Evolutionary conservation across 768 basidiomycete species (phyloP).

Genomic region (Amanita molliuscula): DNA sequence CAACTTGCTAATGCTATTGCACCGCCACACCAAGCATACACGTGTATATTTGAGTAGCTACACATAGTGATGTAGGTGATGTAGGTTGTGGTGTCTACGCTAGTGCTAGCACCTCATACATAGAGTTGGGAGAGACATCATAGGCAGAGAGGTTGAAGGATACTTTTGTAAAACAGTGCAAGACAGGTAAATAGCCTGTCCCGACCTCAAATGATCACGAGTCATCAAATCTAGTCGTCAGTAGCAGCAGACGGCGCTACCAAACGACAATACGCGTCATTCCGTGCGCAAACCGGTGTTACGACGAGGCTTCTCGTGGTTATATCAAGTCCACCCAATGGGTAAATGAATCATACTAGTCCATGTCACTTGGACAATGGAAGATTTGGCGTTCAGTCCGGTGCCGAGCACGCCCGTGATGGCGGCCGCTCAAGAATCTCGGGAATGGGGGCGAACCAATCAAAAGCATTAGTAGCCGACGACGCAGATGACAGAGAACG

Average conservation of each 20-base stretch:
- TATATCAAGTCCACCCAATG: conserved; percentile 3
- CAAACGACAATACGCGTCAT: no score
- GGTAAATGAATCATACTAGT: not conserved
- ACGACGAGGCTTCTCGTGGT: not conserved
- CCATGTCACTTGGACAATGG: not conserved
- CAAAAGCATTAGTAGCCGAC: conserved; percentile 5
- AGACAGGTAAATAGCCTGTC: not conserved
- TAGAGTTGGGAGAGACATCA: not conserved
- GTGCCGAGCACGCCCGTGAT: conserved; percentile 5
- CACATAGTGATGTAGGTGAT: not conserved
- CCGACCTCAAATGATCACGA: not conserved
- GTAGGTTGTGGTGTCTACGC: not conserved
- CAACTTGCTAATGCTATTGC: no score
- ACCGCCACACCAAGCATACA: conserved; percentile 8
- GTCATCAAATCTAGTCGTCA: not conserved
- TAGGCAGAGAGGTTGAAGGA: not conserved
- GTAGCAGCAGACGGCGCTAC: not conserved
- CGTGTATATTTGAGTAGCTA: conserved; percentile 4
- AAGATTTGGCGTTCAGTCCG: not conserved
- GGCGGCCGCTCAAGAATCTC: conserved; percentile 2
- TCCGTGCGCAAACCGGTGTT: not conserved
- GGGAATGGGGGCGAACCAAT: conserved; percentile 6
- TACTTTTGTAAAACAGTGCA: not conserved
- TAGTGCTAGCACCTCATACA: not conserved
- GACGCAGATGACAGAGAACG: conserved; percentile 8